Conservation (phyloP, 495 filamentous ascomycete genomes). For the Hypoxylon lienhwacheense region DNA sequence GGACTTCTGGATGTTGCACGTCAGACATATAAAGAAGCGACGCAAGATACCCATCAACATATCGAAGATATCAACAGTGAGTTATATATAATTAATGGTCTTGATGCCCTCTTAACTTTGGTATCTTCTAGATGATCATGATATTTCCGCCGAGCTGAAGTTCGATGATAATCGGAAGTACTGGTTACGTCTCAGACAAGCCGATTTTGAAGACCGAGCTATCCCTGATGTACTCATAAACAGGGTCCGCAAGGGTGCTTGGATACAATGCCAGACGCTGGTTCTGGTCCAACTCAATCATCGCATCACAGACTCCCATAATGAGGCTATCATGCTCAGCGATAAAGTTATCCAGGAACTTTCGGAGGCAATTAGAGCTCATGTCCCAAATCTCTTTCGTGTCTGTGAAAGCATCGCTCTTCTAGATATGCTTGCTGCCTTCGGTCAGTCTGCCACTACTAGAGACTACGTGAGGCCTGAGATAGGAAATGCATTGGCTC, state of each 20-base stretch:
- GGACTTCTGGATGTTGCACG: constrained; percentile 86
- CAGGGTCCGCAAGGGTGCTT: constrained; percentile 66
- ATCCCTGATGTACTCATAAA: constrained; percentile 80
- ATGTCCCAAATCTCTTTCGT: constrained; percentile 71
- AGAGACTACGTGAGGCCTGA: constrained; percentile 82
- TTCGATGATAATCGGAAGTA: constrained; percentile 79
- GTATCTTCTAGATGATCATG: constrained; percentile 55
- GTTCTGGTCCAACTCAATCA: constrained; percentile 77
- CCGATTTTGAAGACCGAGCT: constrained; percentile 62
- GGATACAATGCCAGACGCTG: constrained; percentile 83
- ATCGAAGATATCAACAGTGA: constrained; percentile 64
- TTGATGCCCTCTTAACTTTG: neutral
- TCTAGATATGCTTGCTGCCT: constrained; percentile 87
- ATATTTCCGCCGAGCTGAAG: constrained; percentile 65
- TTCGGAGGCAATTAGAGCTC: constrained; percentile 63
- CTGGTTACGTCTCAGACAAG: constrained; percentile 68
- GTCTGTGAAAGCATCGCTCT: constrained; percentile 85
- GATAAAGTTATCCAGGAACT: constrained; percentile 71
- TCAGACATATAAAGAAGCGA: constrained; percentile 82
- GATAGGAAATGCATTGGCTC: constrained; percentile 70
- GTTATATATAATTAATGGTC: constrained; percentile 8
- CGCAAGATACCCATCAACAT: constrained; percentile 71
- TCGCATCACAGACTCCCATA: constrained; percentile 73
- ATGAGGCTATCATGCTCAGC: constrained; percentile 79
- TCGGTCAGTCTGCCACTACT: constrained; percentile 74